A percentile compares a stretch with the other conserved stretches of the same genome.
These are phyloP conservation scores for Neurospora discreta DNA, from an alignment of 495 filamentous ascomycete species.

Conservation along the genomic window DNA sequence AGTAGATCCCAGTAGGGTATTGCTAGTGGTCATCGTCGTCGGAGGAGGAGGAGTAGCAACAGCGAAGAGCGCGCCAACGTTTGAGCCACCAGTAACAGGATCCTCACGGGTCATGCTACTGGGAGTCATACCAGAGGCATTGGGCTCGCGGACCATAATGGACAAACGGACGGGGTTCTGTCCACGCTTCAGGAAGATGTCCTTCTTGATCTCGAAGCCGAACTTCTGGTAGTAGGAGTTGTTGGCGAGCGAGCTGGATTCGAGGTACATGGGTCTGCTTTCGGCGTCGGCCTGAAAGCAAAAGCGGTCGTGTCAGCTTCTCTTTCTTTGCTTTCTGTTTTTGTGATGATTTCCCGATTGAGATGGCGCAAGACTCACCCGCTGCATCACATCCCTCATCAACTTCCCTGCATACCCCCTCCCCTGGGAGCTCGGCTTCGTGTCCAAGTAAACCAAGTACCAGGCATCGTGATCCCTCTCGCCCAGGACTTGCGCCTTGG, in stretches of 20 bases:
- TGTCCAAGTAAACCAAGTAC: conserved; percentile 74
- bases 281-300: conserved; percentile 48
- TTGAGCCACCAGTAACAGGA: not conserved
- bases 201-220: conserved; percentile 50
- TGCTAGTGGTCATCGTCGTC: not conserved
- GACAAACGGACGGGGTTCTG: conserved; percentile 52
- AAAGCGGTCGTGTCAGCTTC: too few species aligned
- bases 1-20: not conserved
- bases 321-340: too few species aligned
- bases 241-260: conserved; percentile 59
- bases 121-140: conserved; percentile 1
- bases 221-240: conserved; percentile 56
- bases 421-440: conserved; percentile 50
- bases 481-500: conserved; percentile 55
- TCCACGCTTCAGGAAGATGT: conserved; percentile 48
- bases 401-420: conserved; percentile 59
- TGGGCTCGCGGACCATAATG: conserved; percentile 67
- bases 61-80: not conserved
- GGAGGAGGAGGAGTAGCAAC: not conserved
- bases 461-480: conserved; percentile 51
- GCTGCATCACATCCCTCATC: conserved; percentile 51
- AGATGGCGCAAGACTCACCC: conserved; percentile 27
- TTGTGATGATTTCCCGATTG: too few species aligned
- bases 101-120: conserved; percentile 12
- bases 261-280: conserved; percentile 56